Evolutionary conservation across 805 yeast genomes (phyloP).

Genomic region (Metschnikowia similis): DNA sequence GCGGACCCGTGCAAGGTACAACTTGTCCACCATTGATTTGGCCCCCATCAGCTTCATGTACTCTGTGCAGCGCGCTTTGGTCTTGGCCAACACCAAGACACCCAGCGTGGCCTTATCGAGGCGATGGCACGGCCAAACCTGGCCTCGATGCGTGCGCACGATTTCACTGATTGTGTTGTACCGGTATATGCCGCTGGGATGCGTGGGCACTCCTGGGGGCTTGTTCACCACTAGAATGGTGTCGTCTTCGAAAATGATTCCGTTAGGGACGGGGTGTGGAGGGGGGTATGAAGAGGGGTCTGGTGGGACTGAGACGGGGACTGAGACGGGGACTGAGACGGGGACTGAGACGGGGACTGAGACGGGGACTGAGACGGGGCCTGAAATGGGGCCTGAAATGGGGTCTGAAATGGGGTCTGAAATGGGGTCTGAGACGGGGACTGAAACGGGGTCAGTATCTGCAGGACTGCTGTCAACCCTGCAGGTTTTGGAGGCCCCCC

Average conservation of each 20-base stretch:
- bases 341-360: not conserved
- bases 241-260: slow-evolving; percentile 33
- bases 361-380: too few relatives aligned
- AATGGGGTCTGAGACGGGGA: not conserved
- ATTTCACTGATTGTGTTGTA: slow-evolving; percentile 44
- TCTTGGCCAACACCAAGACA: slow-evolving; percentile 41
- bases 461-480: too few relatives aligned
- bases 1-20: slow-evolving; percentile 43
- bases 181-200: slow-evolving; percentile 44
- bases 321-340: not conserved
- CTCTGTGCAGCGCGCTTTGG: slow-evolving; percentile 26
- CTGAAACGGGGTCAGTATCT: not conserved
- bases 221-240: slow-evolving; percentile 43
- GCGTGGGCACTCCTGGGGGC: slow-evolving; percentile 53
- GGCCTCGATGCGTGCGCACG: slow-evolving; percentile 25
- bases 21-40: slow-evolving; percentile 29
- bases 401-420: too few relatives aligned
- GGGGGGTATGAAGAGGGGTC: not conserved
- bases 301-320: too few relatives aligned
- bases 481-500: not conserved
- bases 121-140: slow-evolving; percentile 44
- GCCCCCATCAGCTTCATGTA: slow-evolving; percentile 30
- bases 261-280: not conserved
- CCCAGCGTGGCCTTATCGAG: slow-evolving; percentile 53
- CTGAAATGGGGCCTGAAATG: too few relatives aligned